phyloP scores from a whole-genome alignment of 1,284 basidiomycete genomes.

The Amylostereum areolatum region DNA sequence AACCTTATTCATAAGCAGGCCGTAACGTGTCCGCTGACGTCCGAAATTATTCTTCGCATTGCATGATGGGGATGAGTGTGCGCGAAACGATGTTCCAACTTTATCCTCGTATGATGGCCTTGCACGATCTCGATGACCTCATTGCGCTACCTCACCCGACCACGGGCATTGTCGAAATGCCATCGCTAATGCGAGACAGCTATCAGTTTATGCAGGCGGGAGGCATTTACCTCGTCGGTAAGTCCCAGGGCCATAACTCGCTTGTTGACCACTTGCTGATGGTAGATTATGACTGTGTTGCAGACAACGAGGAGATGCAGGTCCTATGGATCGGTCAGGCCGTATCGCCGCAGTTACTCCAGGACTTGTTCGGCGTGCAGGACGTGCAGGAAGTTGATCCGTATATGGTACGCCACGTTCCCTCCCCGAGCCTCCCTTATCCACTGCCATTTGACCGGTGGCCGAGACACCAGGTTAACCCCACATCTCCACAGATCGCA shows the following conservation, averaged over 20 bases:
- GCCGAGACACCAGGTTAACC: background rate
- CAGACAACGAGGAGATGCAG: constrained; percentile 89
- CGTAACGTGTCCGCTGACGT: constrained; percentile 91
- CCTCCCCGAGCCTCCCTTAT: constrained; percentile 1
- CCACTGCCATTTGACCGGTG: background rate
- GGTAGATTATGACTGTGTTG: constrained; percentile 1
- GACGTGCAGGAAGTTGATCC: constrained; percentile 71
- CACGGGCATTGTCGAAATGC: constrained; percentile 61
- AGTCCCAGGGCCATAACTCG: constrained; percentile 16
- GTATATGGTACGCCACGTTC: constrained; percentile 51
- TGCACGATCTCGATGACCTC: constrained; percentile 79
- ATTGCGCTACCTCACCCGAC: constrained; percentile 64
- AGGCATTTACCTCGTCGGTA: constrained; percentile 90
- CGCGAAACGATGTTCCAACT: constrained; percentile 73
- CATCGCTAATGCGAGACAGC: constrained; percentile 79
- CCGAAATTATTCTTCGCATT: constrained; percentile 81
- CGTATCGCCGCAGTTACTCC: constrained; percentile 76
- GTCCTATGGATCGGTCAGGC: constrained; percentile 90
- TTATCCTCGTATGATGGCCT: constrained; percentile 86
- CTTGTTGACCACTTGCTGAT: background rate
- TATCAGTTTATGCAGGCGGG: constrained; percentile 87
- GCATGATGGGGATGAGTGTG: constrained; percentile 66
- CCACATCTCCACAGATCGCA: constrained; percentile 40
- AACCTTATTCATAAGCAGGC: constrained; percentile 33
- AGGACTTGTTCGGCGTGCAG: constrained; percentile 85